Base-by-base conservation (phyloP, 2,329 filamentous ascomycete genomes). In the Sporothrix inflata region DNA sequence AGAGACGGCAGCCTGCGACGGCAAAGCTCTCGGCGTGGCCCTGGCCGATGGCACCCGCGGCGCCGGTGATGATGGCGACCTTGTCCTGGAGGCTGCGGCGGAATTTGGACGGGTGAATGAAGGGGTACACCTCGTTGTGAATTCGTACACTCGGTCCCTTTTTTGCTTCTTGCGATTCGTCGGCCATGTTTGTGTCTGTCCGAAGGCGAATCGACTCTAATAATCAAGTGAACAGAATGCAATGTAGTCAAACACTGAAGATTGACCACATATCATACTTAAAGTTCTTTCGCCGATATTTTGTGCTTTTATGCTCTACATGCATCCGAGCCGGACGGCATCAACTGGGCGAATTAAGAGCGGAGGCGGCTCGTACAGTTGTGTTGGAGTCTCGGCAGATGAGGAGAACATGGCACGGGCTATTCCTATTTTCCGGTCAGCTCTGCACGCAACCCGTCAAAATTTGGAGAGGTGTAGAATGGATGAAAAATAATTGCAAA, bases 11-110 rank as follows among this genome's bases (percentile, higher is more conserved):
- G 19, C 78, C 78, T 0, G 78, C 77, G 14, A 79, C 77, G 21
- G 78, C 77, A 60, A 79, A 79, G 42, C 75, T 78, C 69, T 79
- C 78, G 30, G 78, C 78, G 4, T 78, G 76, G 19, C 73, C 76
- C 57, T 76, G 73, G 4, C 78, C 78, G 30, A 79, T 78, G 9
- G 77, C 74, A 3, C 78, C 78, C 0, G 77, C 76, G 0, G 78
- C 76, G n/a, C 78, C 57, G 7, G 57, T 61, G 1, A 61, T 61
- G 30, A 61, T 12, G 30, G 19, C 57, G 30, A 61, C 57, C 30
- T 61, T 61, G 16, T 40, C 57, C 19, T 21, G 30, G 8, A 61
- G 34, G 19, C 19, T 61, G 19, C 57, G 30, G 3, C 57, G 57
- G 21, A 61, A 61, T 30, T 61, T 61, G 57, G 57, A 40, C 30